These are phyloP conservation scores for Lycium barbarum DNA, from an alignment of 257 asterid species.

Conservation along the genomic window DNA sequence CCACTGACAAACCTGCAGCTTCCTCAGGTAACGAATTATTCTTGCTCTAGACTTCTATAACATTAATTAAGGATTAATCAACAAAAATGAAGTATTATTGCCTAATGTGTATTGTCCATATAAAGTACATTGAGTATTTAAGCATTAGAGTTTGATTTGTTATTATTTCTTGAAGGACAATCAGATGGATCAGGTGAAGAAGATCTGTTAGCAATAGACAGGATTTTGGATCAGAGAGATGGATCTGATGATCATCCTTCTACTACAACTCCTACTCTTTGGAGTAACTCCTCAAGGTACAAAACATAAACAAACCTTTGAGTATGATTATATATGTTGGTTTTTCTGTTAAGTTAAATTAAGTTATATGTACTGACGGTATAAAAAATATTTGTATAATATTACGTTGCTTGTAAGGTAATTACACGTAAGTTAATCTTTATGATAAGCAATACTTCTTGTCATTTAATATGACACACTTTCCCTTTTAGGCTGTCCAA, in stretches of 20 bases:
- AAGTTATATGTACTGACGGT: not conserved
- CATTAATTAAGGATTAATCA: not conserved
- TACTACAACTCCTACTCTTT: slow-evolving; percentile 24
- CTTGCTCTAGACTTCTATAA: slow-evolving; percentile 12
- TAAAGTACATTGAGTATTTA: not conserved
- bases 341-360: not conserved
- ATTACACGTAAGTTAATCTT: not conserved
- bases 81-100: too few species aligned
- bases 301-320: not conserved
- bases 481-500: too few species aligned
- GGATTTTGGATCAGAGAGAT: slow-evolving; percentile 26
- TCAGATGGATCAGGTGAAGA: slow-evolving; percentile 79
- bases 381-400: not conserved
- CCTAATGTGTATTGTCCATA: too few species aligned
- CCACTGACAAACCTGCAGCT: slow-evolving; percentile 76
- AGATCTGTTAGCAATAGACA: slow-evolving; percentile 37
- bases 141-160: too few species aligned
- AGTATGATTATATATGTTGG: not conserved
- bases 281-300: slow-evolving; percentile 32
- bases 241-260: slow-evolving; percentile 24
- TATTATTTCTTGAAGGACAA: slow-evolving; percentile 45
- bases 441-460: not conserved
- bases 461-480: not conserved
- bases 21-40: slow-evolving; percentile 60
- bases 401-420: not conserved